These are phyloP conservation scores for Fusarium dimerum DNA, from an alignment of 2,329 filamentous ascomycete species.

Conservation along the genomic window DNA sequence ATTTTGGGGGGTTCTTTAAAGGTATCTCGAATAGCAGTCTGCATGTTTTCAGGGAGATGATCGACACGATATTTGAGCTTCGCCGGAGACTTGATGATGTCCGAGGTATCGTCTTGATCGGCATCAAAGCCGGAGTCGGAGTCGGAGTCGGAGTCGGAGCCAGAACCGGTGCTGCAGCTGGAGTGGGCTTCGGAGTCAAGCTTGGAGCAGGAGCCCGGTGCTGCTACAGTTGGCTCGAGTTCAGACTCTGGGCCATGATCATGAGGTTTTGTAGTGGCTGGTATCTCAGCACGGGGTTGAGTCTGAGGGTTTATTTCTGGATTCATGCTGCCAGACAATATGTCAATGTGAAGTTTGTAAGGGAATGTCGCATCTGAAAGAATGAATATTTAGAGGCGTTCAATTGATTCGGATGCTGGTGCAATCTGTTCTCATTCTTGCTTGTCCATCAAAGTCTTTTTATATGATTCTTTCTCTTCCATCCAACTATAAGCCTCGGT, in stretches of 20 bases:
- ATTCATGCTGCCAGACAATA: slow-evolving; percentile 34
- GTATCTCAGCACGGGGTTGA: slow-evolving; percentile 1
- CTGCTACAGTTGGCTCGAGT: not conserved
- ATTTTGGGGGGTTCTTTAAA: slow-evolving; percentile 52
- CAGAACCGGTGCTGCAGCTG: not conserved
- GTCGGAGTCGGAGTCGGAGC: slow-evolving; percentile 34
- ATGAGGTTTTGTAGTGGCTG: too few relatives aligned
- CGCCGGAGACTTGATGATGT: slow-evolving; percentile 39
- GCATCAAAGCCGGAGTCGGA: slow-evolving; percentile 37
- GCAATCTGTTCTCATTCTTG: too few relatives aligned
- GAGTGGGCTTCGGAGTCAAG: slow-evolving; percentile 13
- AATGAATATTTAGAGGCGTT: too few relatives aligned
- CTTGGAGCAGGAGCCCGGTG: slow-evolving; percentile 31
- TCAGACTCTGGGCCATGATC: too few relatives aligned
- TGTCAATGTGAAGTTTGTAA: slow-evolving; percentile 1
- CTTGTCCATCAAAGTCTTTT: too few relatives aligned
- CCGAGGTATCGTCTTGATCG: slow-evolving; percentile 1
- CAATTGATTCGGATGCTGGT: too few relatives aligned
- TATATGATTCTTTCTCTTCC: too few relatives aligned
- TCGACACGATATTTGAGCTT: slow-evolving; percentile 44
- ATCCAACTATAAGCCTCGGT: too few relatives aligned
- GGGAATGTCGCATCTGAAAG: too few relatives aligned
- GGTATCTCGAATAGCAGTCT: slow-evolving; percentile 43
- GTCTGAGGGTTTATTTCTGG: slow-evolving; percentile 21
- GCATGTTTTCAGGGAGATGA: slow-evolving; percentile 39